Percentiles rank a stretch among this genome's conserved stretches.
Conservation (phyloP, 352 stramenopile genomes). For the Phytophthora pluvialis region DNA sequence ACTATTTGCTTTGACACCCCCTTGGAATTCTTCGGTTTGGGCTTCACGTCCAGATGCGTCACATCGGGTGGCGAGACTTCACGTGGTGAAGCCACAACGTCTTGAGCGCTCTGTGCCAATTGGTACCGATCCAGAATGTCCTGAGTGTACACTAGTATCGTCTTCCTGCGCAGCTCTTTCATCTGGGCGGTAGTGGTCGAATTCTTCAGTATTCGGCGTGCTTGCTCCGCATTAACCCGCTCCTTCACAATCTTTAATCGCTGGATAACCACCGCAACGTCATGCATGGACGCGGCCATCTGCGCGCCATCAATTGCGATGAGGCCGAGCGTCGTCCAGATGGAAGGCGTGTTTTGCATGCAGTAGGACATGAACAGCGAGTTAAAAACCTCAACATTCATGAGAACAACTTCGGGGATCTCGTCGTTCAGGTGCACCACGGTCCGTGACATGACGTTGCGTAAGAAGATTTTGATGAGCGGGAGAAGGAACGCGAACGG, state of each 20-base stretch:
- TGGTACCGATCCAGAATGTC: conserved; percentile 24
- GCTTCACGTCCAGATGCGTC: background rate
- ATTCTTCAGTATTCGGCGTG: background rate
- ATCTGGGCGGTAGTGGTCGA: background rate
- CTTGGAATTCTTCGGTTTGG: conserved; percentile 1
- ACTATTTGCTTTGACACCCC: background rate
- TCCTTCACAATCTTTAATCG: conserved; percentile 2
- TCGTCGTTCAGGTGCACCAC: conserved; percentile 31
- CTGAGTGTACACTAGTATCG: conserved; percentile 10
- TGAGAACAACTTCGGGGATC: conserved; percentile 37
- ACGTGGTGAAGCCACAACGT: background rate
- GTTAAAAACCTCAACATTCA: conserved; percentile 57
- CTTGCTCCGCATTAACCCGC: conserved; percentile 1
- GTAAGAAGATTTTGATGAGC: conserved; percentile 37
- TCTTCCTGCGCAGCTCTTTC: conserved; percentile 3
- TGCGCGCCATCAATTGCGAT: conserved; percentile 25
- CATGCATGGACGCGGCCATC: conserved; percentile 21
- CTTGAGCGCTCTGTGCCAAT: background rate
- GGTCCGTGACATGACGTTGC: conserved; percentile 26
- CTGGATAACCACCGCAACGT: conserved; percentile 1
- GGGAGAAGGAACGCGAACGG: conserved; percentile 35
- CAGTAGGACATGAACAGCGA: conserved; percentile 50
- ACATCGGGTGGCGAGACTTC: background rate
- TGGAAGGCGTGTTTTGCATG: conserved; percentile 46
- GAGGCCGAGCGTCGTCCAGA: conserved; percentile 27